Base-by-base conservation (phyloP, 345 rosid genomes). In the Euphorbia tirucalli region DNA sequence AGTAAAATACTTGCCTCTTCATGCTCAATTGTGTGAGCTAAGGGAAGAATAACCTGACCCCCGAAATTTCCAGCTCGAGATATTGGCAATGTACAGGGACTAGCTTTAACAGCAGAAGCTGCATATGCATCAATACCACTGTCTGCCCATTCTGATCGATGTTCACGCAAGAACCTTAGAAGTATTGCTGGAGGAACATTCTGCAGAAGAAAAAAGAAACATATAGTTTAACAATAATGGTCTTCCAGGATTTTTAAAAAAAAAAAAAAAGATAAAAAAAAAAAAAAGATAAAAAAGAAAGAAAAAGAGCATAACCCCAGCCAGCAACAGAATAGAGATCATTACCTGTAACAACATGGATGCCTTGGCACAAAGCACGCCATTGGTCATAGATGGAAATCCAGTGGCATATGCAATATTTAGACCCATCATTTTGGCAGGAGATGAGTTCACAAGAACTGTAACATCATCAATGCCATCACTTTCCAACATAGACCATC, bases 131-230 rank as follows among this genome's bases (percentile, higher is more conserved):
- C 99, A 66, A 93, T 91, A 76, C 85, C 86, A 86, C 86, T 93
- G 76, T 96, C 99, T 15, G 98, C 96, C 99, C 99, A 96, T 77
- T 96, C 99, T 58, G 99, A 96, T 71, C 99, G 85, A 69, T 96
- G 99, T 82, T 96, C 99, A 48, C 98, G 91, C 78, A 96, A 80
- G 79, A 96, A 93, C 73, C 98, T 86, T 8, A 96, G 95, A 43
- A 96, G 95, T 57, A 93, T 88, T 3, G 86, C 95, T n/a, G 99
- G 99, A 74, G 97, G 97, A 48, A 96, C 97, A 56, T 96, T 93
- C 99, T 96, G 55, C 49, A 75, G 0, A 14, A 32, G 77, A 25
- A 73, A 64, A 62, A 69, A 70, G n/a, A n/a, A 39, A 32, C 7
- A 25, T 41, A 63, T 35, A 16, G 22, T 22, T 37, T 52, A 13